Conservation (phyloP, 2,329 filamentous ascomycete species). For the Knufia petricola region DNA sequence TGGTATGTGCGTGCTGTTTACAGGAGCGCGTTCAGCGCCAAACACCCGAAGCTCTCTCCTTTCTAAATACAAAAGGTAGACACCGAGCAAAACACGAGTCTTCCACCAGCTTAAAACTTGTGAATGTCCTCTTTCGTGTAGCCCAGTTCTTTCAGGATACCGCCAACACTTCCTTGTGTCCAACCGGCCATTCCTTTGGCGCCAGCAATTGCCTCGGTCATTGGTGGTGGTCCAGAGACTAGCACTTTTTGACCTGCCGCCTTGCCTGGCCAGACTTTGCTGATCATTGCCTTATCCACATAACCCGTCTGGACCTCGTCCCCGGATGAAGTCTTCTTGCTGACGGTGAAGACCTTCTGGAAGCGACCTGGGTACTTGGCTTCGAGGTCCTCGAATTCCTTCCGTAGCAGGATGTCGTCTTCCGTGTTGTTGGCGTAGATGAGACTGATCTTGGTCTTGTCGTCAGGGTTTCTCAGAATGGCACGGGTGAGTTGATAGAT, state of each 20-base stretch:
- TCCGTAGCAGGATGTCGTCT: constrained; percentile 49
- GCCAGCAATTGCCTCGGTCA: constrained; percentile 51
- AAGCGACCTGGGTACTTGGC: constrained; percentile 46
- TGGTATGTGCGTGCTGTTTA: neutral
- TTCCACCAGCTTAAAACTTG: constrained; percentile 49
- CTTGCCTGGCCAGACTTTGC: constrained; percentile 38
- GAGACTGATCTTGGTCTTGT: constrained; percentile 54
- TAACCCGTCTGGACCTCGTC: constrained; percentile 45
- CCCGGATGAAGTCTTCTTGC: constrained; percentile 28
- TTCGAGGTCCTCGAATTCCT: constrained; percentile 47
- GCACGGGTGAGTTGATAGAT: constrained; percentile 55
- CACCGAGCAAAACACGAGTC: too few species aligned
- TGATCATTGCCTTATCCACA: constrained; percentile 48
- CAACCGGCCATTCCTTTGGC: constrained; percentile 27
- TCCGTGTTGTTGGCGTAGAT: constrained; percentile 59
- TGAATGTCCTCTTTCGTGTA: constrained; percentile 50
- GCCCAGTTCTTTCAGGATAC: constrained; percentile 49
- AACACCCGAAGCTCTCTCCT: neutral
- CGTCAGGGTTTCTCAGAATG: constrained; percentile 52
- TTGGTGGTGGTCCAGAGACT: constrained; percentile 58
- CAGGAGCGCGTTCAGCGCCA: neutral
- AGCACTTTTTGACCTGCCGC: constrained; percentile 46
- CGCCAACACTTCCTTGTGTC: constrained; percentile 31
- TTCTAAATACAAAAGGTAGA: neutral
- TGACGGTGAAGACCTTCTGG: constrained; percentile 49